A percentile compares a stretch with the other conserved stretches of the same genome.
Evolutionary conservation across 2,329 filamentous ascomycete species (phyloP).

Genomic region (Pyrenophora teres): DNA sequence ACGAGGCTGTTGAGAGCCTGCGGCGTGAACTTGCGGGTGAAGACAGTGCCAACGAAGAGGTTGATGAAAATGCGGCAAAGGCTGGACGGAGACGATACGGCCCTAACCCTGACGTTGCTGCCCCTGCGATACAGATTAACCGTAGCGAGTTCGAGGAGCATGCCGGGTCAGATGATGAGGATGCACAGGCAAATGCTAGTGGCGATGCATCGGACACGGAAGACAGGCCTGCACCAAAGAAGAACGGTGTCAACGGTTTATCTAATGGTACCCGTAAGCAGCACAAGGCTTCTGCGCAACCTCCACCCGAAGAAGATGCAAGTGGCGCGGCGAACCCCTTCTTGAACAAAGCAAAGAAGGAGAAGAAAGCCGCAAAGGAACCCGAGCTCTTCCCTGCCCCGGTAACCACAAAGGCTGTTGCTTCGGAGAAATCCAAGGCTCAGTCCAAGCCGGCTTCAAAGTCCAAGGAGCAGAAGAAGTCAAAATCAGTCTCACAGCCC

Average conservation of each 20-base stretch:
- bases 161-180: conserved; percentile 55
- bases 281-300: conserved; percentile 4
- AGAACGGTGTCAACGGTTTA: conserved; percentile 15
- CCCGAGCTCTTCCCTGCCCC: conserved; percentile 20
- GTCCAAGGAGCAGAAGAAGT: conserved; percentile 24
- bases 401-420: conserved; percentile 10
- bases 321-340: conserved; percentile 37
- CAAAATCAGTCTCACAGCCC: conserved; percentile 11
- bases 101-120: conserved; percentile 47
- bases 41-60: conserved; percentile 59
- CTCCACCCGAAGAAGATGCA: conserved; percentile 11
- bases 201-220: conserved; percentile 24
- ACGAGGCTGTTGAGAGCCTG: conserved; percentile 66
- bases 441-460: conserved; percentile 25
- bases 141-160: conserved; percentile 66
- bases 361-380: conserved; percentile 26
- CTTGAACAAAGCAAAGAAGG: conserved; percentile 39
- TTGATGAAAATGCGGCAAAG: conserved; percentile 59
- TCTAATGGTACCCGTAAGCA: conserved; percentile 21
- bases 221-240: conserved; percentile 12
- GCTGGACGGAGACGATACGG: conserved; percentile 75
- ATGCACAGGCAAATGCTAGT: conserved; percentile 23
- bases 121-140: conserved; percentile 37
- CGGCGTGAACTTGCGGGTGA: conserved; percentile 69
- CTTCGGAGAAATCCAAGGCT: conserved; percentile 5